Evolutionary conservation across 352 stramenopile genomes (phyloP), one percentile per base, ranked within the genome.

Genomic region (Paralagenidium karlingii): DNA sequence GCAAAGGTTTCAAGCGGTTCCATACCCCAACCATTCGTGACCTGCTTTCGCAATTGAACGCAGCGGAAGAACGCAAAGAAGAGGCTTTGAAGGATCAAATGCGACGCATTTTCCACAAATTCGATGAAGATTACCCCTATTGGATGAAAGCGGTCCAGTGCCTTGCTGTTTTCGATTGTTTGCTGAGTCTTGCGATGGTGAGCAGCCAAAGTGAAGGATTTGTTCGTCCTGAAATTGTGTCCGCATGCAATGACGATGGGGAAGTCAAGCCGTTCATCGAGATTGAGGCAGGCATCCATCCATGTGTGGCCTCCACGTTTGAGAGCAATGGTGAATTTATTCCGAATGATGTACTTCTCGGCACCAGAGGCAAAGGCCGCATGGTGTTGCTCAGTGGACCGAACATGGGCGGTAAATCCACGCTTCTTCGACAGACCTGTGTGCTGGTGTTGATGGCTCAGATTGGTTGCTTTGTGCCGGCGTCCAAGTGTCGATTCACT

Each of bases 351-450:
- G 73, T 97, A 5, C 49, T 55, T 2, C 56, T 99, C 7, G 94
- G 94, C 29, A 63, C 80, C 3, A 56, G 58, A 41, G 55, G 51
- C 22, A 54, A 75, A 28, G 62, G 61, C 13, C 56, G 68, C 34
- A 85, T 88, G 76, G 55, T 98, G 16, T 60, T 98, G 22, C 74
- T 99, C 11, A 97, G 81, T 51, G 96, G 96, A 33, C 94, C 94
- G 1, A 99, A 99, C 63, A 98, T 98, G 92, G 96, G 95, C 41
- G 96, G 96, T 41, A 99, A 99, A 64, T 96, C 76, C 37, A 99
- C 96, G 13, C 58, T 99, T 30, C 63, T 99, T 18, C 82, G 96
- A 7, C 95, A 99, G 70, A 99, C 94, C 13, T 99, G 96, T 51
- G 73, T 99, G 18, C 78, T 98, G 27, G 78, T 88, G 5, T 92